These are phyloP conservation scores for Apophysomyces trapeziformis DNA, from an alignment of 371 early-diverging fungal genomes.

Conservation along the genomic window DNA sequence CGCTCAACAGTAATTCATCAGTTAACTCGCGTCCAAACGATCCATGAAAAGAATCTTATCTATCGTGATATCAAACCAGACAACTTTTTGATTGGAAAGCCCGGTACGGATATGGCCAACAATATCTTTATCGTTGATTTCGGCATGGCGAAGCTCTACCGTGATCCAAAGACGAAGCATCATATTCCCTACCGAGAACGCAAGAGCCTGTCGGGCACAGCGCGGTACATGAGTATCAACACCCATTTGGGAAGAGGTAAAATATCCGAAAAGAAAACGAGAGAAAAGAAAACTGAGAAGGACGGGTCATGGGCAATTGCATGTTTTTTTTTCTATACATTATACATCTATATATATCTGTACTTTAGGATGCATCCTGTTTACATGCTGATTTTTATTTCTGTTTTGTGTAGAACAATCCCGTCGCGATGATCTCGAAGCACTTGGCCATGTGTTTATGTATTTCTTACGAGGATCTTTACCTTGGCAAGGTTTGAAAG, in stretches of 20 bases:
- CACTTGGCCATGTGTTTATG: constrained; percentile 90
- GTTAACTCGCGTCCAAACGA: constrained; percentile 85
- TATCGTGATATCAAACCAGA: constrained; percentile 99
- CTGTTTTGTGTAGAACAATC: constrained; percentile 67
- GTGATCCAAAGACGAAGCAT: constrained; percentile 78
- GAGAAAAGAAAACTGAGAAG: not conserved
- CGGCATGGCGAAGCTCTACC: constrained; percentile 90
- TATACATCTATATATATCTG: not conserved
- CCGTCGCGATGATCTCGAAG: constrained; percentile 93
- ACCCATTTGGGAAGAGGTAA: constrained; percentile 78
- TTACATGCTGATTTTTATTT: not conserved
- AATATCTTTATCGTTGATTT: constrained; percentile 80
- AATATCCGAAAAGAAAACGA: not conserved
- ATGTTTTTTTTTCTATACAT: too few relatives aligned
- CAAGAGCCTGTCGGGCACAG: constrained; percentile 87
- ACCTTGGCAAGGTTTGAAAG: constrained; percentile 94
- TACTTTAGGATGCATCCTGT: too few relatives aligned
- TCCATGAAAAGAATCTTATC: constrained; percentile 93
- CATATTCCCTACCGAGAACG: constrained; percentile 85
- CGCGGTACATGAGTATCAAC: constrained; percentile 91
- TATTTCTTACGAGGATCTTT: constrained; percentile 88
- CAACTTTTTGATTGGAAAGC: constrained; percentile 90
- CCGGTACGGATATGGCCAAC: constrained; percentile 52
- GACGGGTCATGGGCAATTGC: too few relatives aligned
- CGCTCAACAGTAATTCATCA: constrained; percentile 20